Percentiles rank a stretch among this genome's conserved stretches.
These are phyloP conservation scores for Tricladium varicosporioides DNA, from an alignment of 2,329 filamentous ascomycete genomes.

Conservation along the genomic window DNA sequence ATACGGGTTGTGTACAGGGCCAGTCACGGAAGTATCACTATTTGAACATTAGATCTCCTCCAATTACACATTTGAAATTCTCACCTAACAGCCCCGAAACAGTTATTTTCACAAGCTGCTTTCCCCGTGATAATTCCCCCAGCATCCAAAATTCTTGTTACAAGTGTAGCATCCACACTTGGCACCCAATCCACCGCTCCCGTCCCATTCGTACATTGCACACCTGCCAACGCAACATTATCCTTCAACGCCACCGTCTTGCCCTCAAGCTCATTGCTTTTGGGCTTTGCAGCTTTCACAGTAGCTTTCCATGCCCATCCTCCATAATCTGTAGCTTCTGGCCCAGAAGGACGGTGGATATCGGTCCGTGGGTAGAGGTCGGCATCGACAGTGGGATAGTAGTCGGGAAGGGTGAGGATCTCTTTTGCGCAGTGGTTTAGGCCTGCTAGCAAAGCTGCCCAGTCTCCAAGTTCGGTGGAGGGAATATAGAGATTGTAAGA, in stretches of 20 bases:
- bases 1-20: slow-evolving; percentile 42
- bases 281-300: slow-evolving; percentile 37
- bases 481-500: slow-evolving; percentile 18
- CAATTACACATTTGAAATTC: neutral
- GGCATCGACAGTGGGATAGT: slow-evolving; percentile 20
- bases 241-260: slow-evolving; percentile 25
- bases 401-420: slow-evolving; percentile 22
- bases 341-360: slow-evolving; percentile 18
- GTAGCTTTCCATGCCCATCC: slow-evolving; percentile 44
- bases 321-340: slow-evolving; percentile 19
- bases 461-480: slow-evolving; percentile 17
- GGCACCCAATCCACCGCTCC: slow-evolving; percentile 24
- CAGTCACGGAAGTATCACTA: slow-evolving; percentile 25
- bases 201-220: slow-evolving; percentile 27
- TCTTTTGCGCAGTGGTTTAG: slow-evolving; percentile 26
- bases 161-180: slow-evolving; percentile 24
- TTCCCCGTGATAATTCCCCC: slow-evolving; percentile 24
- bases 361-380: slow-evolving; percentile 25
- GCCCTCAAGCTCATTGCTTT: slow-evolving; percentile 15
- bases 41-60: neutral
- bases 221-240: slow-evolving; percentile 25
- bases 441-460: slow-evolving; percentile 20
- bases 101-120: slow-evolving; percentile 29
- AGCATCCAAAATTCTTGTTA: slow-evolving; percentile 25
- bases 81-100: slow-evolving; percentile 27